Evolutionary conservation across 371 early-diverging fungal genomes (phyloP), one percentile per base, ranked within the genome.

Genomic region (Choanephora cucurbitarum): DNA sequence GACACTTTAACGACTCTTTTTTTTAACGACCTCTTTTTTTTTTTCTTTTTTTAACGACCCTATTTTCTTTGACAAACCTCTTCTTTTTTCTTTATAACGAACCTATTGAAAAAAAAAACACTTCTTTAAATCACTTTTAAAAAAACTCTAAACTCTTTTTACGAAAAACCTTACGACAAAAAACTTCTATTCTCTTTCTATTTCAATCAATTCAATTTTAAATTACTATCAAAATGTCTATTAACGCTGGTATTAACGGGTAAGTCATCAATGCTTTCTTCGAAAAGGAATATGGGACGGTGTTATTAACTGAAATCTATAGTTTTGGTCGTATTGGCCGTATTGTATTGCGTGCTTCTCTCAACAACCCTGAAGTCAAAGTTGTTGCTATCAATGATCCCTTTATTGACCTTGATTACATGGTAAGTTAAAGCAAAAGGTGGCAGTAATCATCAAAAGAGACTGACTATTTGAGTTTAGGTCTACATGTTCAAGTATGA

Each of bases 371-470:
- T 28, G 70, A 84, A 13, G 88, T 97, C 57, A 72, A 91, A 57
- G 97, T 99, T 44, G 92, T 93, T 32, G 90, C 96, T 59, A 87
- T 99, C 83, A 99, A 99, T 83, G 99, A 99, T 78, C 99, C 99
- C 52, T 96, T 97, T 88, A 91, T 97, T 66, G 90, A 91, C 69
- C 81, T 91, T 15, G 91, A 94, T 49, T 97, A 99, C 87, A 95
- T 97, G 91, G 89, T 83, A 70, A 62, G 28, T 44, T 18, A 44
- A 10, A 45, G 5, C n/a, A 45, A 49, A 23, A 11, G 9, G 17
- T 22, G 33, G 13, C 14, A 17, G 8, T 5, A 43, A 14, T 31
- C 24, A 19, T 44, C n/a, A n/a, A n/a, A n/a, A 11, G 5, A n/a
- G 13, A 24, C 4, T 23, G 21, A 24, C n/a, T 55, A 3, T 33